Percentiles rank a stretch among this genome's conserved stretches.
Conservation (phyloP, 2,329 filamentous ascomycete genomes). For the Cordyceps farinosa region DNA sequence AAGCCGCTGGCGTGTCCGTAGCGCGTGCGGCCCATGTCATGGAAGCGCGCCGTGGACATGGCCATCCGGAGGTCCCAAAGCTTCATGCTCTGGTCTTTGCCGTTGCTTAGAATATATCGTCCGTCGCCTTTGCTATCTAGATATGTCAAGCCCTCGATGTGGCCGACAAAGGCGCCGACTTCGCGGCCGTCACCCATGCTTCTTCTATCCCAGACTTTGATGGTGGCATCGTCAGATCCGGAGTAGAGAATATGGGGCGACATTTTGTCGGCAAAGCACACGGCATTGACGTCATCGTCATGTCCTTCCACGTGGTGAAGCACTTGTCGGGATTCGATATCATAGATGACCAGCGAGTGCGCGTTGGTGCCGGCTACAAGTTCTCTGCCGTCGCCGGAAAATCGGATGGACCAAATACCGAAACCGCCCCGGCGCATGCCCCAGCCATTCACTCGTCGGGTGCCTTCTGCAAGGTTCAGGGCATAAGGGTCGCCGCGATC, state of each 20-base stretch:
- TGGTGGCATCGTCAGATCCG: slow-evolving; percentile 87
- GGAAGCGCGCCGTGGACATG: slow-evolving; percentile 66
- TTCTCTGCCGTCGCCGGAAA: slow-evolving; percentile 86
- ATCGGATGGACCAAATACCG: slow-evolving; percentile 84
- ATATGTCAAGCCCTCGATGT: slow-evolving; percentile 64
- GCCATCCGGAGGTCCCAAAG: slow-evolving; percentile 93
- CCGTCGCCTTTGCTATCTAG: slow-evolving; percentile 68
- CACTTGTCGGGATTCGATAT: slow-evolving; percentile 75
- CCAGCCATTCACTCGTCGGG: slow-evolving; percentile 27
- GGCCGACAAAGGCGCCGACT: slow-evolving; percentile 63
- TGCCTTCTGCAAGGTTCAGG: slow-evolving; percentile 60
- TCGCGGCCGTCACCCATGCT: slow-evolving; percentile 81
- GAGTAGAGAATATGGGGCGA: slow-evolving; percentile 95
- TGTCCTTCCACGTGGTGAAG: slow-evolving; percentile 77
- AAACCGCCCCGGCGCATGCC: slow-evolving; percentile 38
- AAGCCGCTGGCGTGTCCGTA: slow-evolving; percentile 57
- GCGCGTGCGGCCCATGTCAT: slow-evolving; percentile 51
- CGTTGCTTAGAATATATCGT: slow-evolving; percentile 85
- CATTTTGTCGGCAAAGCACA: slow-evolving; percentile 85
- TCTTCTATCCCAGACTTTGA: slow-evolving; percentile 95
- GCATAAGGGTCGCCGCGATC: slow-evolving; percentile 75
- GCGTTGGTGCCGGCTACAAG: slow-evolving; percentile 85
- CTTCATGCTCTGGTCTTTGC: slow-evolving; percentile 96
- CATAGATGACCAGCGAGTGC: slow-evolving; percentile 80
- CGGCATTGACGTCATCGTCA: slow-evolving; percentile 87